Percentiles rank a stretch among this genome's conserved stretches.
Evolutionary conservation across 352 stramenopile species (phyloP).

Genomic region (Globisporangium camurandrum): DNA sequence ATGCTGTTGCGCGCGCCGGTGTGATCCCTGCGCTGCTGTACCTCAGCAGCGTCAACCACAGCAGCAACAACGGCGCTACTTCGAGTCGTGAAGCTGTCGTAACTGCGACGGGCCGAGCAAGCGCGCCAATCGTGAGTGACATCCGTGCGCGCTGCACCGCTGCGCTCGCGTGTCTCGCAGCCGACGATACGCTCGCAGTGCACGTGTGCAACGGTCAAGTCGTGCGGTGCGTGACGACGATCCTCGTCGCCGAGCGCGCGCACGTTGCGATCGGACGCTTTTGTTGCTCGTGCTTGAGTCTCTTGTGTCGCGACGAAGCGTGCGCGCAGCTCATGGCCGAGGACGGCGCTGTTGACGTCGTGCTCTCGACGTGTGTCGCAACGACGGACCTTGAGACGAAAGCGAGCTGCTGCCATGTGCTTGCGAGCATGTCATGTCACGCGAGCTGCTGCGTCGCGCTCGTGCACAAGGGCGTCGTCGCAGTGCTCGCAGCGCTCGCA

Average conservation of each 20-base stretch:
- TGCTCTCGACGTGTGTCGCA: conserved; percentile 53
- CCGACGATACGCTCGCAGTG: conserved; percentile 24
- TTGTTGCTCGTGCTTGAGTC: conserved; percentile 62
- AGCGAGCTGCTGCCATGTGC: conserved; percentile 62
- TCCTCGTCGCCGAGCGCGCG: conserved; percentile 38
- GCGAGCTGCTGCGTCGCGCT: conserved; percentile 46
- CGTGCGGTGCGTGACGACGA: conserved; percentile 43
- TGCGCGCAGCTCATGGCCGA: conserved; percentile 48
- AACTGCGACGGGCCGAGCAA: not conserved
- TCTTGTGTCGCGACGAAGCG: conserved; percentile 60
- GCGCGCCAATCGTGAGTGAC: conserved; percentile 23
- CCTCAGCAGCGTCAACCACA: conserved; percentile 23
- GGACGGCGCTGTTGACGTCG: conserved; percentile 37
- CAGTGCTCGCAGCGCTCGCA: conserved; percentile 46
- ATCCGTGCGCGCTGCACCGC: conserved; percentile 58
- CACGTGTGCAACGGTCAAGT: conserved; percentile 43
- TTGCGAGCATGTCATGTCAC: conserved; percentile 70
- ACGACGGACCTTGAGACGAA: conserved; percentile 60
- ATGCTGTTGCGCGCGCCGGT: conserved; percentile 36
- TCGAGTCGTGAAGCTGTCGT: not conserved
- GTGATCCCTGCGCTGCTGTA: conserved; percentile 54
- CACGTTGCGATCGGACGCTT: conserved; percentile 61
- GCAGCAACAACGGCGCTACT: not conserved
- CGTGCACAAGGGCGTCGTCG: conserved; percentile 39
- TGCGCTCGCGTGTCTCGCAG: conserved; percentile 51